Evolutionary conservation across 495 filamentous ascomycete species (phyloP), one percentile per base, ranked within the genome.

Genomic region (Neurospora intermedia): DNA sequence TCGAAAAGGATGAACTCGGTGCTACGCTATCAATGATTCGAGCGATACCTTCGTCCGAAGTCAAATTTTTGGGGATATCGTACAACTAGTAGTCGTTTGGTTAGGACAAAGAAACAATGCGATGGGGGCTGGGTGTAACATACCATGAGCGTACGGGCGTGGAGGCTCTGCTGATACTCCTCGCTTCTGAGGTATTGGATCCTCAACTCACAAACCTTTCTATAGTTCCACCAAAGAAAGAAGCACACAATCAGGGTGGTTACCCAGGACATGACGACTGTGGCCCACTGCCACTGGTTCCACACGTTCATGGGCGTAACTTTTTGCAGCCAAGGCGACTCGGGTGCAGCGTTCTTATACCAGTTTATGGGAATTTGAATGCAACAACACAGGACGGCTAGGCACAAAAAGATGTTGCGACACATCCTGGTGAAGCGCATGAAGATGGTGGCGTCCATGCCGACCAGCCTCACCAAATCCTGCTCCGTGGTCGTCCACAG

Each of bases 181-280:
- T 92, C 87, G 75, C 91, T 96, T 76, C 94, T 85, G 77, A 97
- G 94, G 78, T 97, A 97, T 42, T 87, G 78, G 69, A 92, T 88
- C 76, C 94, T 88, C 72, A 99, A 80, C 54, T 81, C 83, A 31
- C 89, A 78, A 31, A 98, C 87, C 20, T 85, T 89, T 66, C 87
- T 88, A 81, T 98, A 98, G 76, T 97, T 98, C 82, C 87, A 89
- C 93, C 94, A 99, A 23, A 99, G 82, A 78, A 97, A 97, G 74
- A 85, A 90, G 70, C 85, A 90, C 69, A 98, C 85, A 41, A 94
- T 86, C 35, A 90, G 79, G 80, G 94, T 90, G 80, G 97, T 93
- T 3, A 88, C 71, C 85, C 92, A 99, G 3, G 93, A 93, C 74
- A 91, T 87, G 5, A 91, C 84, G 11, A 97, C 93, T 78, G 94